phyloP scores from a whole-genome alignment of 2,329 filamentous ascomycete species.

The Ophiostoma ulmi region DNA sequence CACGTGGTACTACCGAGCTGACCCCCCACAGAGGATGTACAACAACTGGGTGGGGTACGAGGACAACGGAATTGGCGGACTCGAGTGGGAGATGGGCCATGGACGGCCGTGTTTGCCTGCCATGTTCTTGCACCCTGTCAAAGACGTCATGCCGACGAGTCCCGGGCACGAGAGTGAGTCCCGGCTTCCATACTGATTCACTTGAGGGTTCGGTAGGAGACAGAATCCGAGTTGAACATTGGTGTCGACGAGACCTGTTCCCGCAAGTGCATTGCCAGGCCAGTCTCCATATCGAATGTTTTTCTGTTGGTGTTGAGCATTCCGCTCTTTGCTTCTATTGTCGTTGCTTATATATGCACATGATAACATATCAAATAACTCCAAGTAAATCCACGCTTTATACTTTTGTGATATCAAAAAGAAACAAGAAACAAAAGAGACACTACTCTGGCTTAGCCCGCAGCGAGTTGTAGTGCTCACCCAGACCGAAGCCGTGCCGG shows the following conservation, averaged over 20 bases:
- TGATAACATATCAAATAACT: neutral
- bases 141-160: conserved; percentile 50
- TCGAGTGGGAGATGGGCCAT: conserved; percentile 51
- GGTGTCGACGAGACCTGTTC: neutral
- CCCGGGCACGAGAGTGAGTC: conserved; percentile 42
- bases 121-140: conserved; percentile 56
- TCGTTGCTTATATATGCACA: neutral
- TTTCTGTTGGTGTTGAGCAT: neutral
- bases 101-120: conserved; percentile 55
- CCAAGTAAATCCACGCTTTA: neutral
- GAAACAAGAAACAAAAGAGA: neutral
- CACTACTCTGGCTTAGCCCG: conserved; percentile 37
- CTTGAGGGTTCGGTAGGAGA: neutral
- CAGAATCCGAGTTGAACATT: neutral
- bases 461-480: conserved; percentile 96
- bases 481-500: conserved; percentile 84
- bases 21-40: conserved; percentile 53
- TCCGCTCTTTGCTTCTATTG: neutral
- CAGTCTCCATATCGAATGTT: neutral
- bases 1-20: conserved; percentile 58
- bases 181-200: conserved; percentile 35
- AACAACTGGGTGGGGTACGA: conserved; percentile 60
- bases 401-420: neutral
- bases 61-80: conserved; percentile 51
- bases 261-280: neutral